Base-by-base conservation (phyloP, 2,329 filamentous ascomycete genomes). In the Dactylellina leptospora region DNA sequence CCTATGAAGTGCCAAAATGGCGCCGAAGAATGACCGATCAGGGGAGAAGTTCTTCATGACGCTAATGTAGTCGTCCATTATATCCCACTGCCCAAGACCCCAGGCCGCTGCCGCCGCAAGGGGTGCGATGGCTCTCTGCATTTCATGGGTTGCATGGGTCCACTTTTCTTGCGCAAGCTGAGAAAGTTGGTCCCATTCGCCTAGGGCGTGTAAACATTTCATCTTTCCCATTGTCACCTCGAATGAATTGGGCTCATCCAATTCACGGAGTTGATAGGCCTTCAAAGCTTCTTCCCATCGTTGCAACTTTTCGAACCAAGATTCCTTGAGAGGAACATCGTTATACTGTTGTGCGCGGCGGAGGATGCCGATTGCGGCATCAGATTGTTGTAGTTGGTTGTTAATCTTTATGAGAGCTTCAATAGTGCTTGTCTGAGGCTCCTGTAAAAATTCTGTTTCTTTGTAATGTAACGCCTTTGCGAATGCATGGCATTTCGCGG, bases 201-300 rank as follows among this genome's bases (percentile, higher is more conserved):
- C 95, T 33, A 99, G 84, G 6, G 95, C 96, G 79, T 99, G 95
- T 74, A 97, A 82, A 84, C 95, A 99, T 50, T 95, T 88, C 95
- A 99, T 99, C 81, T 99, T 99, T 75, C 95, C 95, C 93, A 99
- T 97, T 30, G 96, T 92, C 59, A 99, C 92, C 71, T 97, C 95
- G 72, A 99, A 92, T 0, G 92, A 92, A 36, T 83, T 82, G 9
- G 84, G 84, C 73, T 88, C 86, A 27, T 86, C 86, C 27, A 91
- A 84, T 75, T 92, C 88, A 45, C 93, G 90, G 78, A 91, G 89
- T 77, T 95, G 91, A 78, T 97, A 97, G 50, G 95, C 96, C 47
- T 89, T 87, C 62, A 99, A 83, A 1, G 95, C 95, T 80, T 99
- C 96, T 75, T 99, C 96, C 96, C 96, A 99, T 69, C 95, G 88